Percentiles rank a stretch among this genome's conserved stretches.
These are phyloP conservation scores for Litsea cubeba DNA, from an alignment of 164 flowering plant species.

Conservation along the genomic window DNA sequence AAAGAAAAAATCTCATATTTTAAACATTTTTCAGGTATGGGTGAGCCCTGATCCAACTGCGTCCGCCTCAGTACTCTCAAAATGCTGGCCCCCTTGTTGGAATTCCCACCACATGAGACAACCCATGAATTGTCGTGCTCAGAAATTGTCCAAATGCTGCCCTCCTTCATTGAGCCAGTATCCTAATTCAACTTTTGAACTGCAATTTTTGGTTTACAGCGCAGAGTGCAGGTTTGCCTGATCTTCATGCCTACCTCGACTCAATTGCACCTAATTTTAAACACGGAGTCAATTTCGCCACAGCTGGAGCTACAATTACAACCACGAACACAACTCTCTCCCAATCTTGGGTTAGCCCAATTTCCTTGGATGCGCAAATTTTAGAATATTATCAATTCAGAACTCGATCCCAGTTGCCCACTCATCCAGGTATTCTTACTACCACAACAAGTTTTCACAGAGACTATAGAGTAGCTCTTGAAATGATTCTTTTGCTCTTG, in stretches of 20 bases:
- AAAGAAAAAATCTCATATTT: too few species aligned
- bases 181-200: too few species aligned
- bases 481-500: neutral
- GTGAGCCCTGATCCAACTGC: too few species aligned
- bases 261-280: slow-evolving; percentile 58
- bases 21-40: too few species aligned
- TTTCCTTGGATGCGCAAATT: slow-evolving; percentile 48
- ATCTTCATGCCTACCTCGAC: slow-evolving; percentile 47
- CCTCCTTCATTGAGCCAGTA: too few species aligned
- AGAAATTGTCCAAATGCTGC: too few species aligned
- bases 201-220: slow-evolving; percentile 26
- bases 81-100: too few species aligned
- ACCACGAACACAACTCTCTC: slow-evolving; percentile 39
- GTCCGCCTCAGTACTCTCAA: too few species aligned
- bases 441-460: neutral
- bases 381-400: slow-evolving; percentile 37
- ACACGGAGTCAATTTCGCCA: slow-evolving; percentile 59
- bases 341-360: slow-evolving; percentile 55
- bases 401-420: slow-evolving; percentile 24
- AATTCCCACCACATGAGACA: too few species aligned
- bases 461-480: neutral
- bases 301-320: slow-evolving; percentile 36
- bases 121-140: too few species aligned
- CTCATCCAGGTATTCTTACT: slow-evolving; percentile 20
- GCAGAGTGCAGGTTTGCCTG: slow-evolving; percentile 39